Evolutionary conservation across 495 filamentous ascomycete genomes (phyloP).

Genomic region (Penicillium longicatenatum): DNA sequence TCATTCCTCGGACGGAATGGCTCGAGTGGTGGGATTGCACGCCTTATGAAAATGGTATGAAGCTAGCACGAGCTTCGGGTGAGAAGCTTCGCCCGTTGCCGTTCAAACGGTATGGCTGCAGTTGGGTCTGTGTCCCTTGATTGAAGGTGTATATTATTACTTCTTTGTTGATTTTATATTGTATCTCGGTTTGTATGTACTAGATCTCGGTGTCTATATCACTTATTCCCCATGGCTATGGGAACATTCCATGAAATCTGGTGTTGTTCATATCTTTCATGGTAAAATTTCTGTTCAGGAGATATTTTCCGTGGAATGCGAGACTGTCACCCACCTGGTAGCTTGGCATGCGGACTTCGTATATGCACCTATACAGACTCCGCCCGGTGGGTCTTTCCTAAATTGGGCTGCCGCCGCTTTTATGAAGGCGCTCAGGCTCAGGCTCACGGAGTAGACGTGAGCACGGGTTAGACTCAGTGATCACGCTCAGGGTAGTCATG

Average conservation of each 20-base stretch:
- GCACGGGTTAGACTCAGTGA: not conserved
- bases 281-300: not conserved
- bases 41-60: slow-evolving; percentile 48
- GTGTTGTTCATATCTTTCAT: not conserved
- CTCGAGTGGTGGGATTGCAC: slow-evolving; percentile 70
- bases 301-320: not conserved
- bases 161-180: not conserved
- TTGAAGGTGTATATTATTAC: not conserved
- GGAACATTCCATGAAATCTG: not conserved
- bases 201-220: not conserved
- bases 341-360: no score
- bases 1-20: slow-evolving; percentile 66
- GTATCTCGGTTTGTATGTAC: not conserved
- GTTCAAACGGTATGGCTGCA: slow-evolving; percentile 65
- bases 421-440: not conserved
- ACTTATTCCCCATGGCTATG: not conserved
- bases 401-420: not conserved
- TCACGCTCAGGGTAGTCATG: not conserved
- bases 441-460: not conserved
- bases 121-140: slow-evolving; percentile 60
- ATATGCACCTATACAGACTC: no score
- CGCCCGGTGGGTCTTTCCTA: no score
- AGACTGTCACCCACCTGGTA: no score
- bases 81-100: slow-evolving; percentile 54
- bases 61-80: slow-evolving; percentile 37